Evolutionary conservation across 2,329 filamentous ascomycete species (phyloP).

Genomic region (Pseudogymnoascus sp.): DNA sequence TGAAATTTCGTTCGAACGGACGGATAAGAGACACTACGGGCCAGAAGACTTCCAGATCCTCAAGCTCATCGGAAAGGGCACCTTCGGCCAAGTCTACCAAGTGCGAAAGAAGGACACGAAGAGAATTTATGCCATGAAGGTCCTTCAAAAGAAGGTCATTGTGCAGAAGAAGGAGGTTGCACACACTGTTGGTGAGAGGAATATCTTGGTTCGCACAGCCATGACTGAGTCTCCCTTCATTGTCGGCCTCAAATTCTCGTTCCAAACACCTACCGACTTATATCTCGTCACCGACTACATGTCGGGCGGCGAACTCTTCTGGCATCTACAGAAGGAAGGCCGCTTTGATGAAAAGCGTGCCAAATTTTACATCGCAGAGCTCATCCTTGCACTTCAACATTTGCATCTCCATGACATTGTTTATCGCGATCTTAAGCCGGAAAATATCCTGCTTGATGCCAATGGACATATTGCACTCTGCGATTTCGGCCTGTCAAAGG

Average conservation of each 20-base stretch:
- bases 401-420: slow-evolving; percentile 96
- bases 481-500: slow-evolving; percentile 96
- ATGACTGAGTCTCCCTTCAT: slow-evolving; percentile 96
- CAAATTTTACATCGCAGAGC: slow-evolving; percentile 97
- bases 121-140: slow-evolving; percentile 98
- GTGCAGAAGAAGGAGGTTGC: slow-evolving; percentile 99
- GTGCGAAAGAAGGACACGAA: slow-evolving; percentile 94
- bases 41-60: slow-evolving; percentile 94
- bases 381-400: slow-evolving; percentile 90
- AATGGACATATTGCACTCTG: slow-evolving; percentile 97
- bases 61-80: slow-evolving; percentile 94
- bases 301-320: slow-evolving; percentile 97
- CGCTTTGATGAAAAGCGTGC: slow-evolving; percentile 90
- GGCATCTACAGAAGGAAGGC: slow-evolving; percentile 96
- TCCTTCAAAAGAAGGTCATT: slow-evolving; percentile 98
- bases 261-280: slow-evolving; percentile 92
- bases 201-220: slow-evolving; percentile 92
- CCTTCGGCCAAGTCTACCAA: slow-evolving; percentile 97
- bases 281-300: slow-evolving; percentile 99
- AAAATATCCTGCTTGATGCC: slow-evolving; percentile 93
- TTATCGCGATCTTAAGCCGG: slow-evolving; percentile 93
- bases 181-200: slow-evolving; percentile 92
- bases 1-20: slow-evolving; percentile 75
- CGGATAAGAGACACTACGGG: slow-evolving; percentile 84
- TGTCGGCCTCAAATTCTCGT: slow-evolving; percentile 95